Conservation (phyloP, 1,139 yeast species). For the Arxiozyma telluris region DNA sequence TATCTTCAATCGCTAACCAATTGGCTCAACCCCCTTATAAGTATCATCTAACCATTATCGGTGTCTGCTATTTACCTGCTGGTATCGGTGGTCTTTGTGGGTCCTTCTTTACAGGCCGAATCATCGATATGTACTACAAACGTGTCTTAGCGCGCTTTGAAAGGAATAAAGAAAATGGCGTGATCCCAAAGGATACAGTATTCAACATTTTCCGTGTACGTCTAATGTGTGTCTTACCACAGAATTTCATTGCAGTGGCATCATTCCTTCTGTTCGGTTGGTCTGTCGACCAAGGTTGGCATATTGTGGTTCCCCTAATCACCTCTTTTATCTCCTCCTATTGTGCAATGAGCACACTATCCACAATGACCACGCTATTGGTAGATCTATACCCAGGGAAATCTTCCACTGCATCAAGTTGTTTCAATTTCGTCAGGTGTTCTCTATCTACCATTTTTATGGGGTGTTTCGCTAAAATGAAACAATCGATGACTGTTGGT, state of each 20-base stretch:
- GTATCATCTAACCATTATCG: slow-evolving; percentile 47
- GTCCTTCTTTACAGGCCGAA: slow-evolving; percentile 40
- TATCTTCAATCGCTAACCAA: slow-evolving; percentile 54
- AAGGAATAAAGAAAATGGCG: slow-evolving; percentile 21
- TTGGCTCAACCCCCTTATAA: slow-evolving; percentile 40
- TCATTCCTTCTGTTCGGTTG: slow-evolving; percentile 58
- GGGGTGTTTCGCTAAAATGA: slow-evolving; percentile 55
- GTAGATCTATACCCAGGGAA: slow-evolving; percentile 54
- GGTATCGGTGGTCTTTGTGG: slow-evolving; percentile 50
- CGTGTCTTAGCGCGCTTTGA: slow-evolving; percentile 17
- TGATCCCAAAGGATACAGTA: slow-evolving; percentile 18
- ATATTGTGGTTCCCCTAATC: slow-evolving; percentile 47
- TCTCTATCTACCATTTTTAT: slow-evolving; percentile 51
- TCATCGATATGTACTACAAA: slow-evolving; percentile 40
- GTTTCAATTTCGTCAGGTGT: slow-evolving; percentile 54
- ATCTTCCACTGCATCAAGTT: slow-evolving; percentile 54
- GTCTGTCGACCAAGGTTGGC: slow-evolving; percentile 46
- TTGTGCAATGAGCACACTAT: slow-evolving; percentile 44
- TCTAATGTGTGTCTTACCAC: slow-evolving; percentile 36
- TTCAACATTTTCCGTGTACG: slow-evolving; percentile 45
- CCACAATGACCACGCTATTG: slow-evolving; percentile 45
- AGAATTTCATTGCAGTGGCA: slow-evolving; percentile 30
- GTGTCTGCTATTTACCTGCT: slow-evolving; percentile 54
- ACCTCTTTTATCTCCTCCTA: slow-evolving; percentile 47
- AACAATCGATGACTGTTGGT: slow-evolving; percentile 43